Base-by-base conservation (phyloP, 2,329 filamentous ascomycete species). In the Proliferodiscus dingleyae region DNA sequence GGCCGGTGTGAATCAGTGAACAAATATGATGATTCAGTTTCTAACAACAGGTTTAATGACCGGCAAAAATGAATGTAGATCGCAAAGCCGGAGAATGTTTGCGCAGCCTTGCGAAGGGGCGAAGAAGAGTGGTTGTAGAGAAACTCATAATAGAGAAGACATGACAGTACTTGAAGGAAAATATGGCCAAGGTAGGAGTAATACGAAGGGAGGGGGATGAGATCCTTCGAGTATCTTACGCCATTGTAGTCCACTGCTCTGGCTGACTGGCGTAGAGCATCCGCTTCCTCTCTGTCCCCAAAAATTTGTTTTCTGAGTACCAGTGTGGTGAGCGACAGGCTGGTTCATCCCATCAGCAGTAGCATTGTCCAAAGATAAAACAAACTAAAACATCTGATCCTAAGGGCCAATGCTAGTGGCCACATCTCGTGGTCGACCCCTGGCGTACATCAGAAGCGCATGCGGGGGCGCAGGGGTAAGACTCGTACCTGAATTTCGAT, bases 1-100 rank as follows among this genome's bases (percentile, higher is more conserved):
- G 30, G 26, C 7, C 10, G 32, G 43, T 38, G 19, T 51, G 33
- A 55, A 52, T 53, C 52, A 53, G 52, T 53, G 54, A 52, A 55
- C 48, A 45, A 33, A 37, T 39, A 41, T 30, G 21, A 40, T 40
- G 22, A 30, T 19, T 45, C n/a, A n/a, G n/a, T n/a, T n/a, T n/a
- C n/a, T n/a, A n/a, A n/a, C n/a, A n/a, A n/a, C n/a, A n/a, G n/a
- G n/a, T n/a, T n/a, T n/a, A n/a, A n/a, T 37, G 32, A 10, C 9
- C 5, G 15, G 33, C 15, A 30, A 36, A 30, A 49, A 49, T 11
- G 46, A 49, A 21, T 45, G 46, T 49, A 8, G 28, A 39, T 42
- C n/a, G n/a, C n/a, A n/a, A 38, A 45, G 41, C 28, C 32, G 33
- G 32, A 43, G 30, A 34, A 18, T 10, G 19, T 41, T 41, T 10